These are phyloP conservation scores for Hirsutella thompsonii DNA, from an alignment of 2,329 filamentous ascomycete genomes.

Conservation along the genomic window DNA sequence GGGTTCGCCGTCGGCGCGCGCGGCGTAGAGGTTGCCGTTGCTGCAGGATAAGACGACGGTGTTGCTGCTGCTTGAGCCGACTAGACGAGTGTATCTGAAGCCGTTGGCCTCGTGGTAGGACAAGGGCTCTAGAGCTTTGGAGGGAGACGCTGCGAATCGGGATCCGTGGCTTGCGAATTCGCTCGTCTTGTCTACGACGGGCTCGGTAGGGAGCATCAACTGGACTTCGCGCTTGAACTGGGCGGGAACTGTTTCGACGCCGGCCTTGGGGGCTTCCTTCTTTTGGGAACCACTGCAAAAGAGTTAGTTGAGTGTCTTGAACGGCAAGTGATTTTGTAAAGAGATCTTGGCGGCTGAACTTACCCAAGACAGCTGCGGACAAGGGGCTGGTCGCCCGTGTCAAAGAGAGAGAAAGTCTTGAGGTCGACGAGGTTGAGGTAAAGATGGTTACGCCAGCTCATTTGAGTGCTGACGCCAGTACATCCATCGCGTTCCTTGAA, in stretches of 20 bases:
- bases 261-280: neutral
- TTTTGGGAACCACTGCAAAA: no score
- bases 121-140: neutral
- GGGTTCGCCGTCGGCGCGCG: constrained; percentile 7
- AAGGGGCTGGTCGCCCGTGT: constrained; percentile 10
- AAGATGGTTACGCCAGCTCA: constrained; percentile 16
- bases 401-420: constrained; percentile 7
- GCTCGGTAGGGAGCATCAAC: neutral
- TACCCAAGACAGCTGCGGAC: constrained; percentile 11
- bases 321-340: no score
- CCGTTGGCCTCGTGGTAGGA: constrained; percentile 9
- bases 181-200: neutral
- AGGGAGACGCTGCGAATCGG: constrained; percentile 1
- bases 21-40: constrained; percentile 21
- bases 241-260: neutral
- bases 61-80: constrained; percentile 7
- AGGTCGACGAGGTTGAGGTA: constrained; percentile 8
- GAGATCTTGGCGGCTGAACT: no score
- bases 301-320: neutral
- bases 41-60: constrained; percentile 16
- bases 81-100: constrained; percentile 10
- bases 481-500: constrained; percentile 12
- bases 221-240: neutral
- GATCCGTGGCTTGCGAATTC: neutral
- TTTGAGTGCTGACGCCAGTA: constrained; percentile 12